Evolutionary conservation across 2,329 filamentous ascomycete species (phyloP).

Genomic region (Epichloe festucae): DNA sequence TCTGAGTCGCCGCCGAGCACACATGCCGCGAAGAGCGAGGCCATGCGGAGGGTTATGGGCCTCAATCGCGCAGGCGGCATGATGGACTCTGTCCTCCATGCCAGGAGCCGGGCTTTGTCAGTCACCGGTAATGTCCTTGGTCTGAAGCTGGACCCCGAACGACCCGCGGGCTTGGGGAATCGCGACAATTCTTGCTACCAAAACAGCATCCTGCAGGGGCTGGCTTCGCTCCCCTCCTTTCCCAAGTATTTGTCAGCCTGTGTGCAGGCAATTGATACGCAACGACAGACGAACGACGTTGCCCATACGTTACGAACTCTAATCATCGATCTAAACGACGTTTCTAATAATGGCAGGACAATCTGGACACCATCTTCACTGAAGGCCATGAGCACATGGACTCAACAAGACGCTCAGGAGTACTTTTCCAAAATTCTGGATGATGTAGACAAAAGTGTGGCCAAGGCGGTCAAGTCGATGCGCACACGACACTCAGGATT

Average conservation of each 20-base stretch:
- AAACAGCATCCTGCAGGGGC: slow-evolving; percentile 81
- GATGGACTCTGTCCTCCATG: slow-evolving; percentile 44
- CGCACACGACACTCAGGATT: slow-evolving; percentile 22
- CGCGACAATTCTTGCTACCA: slow-evolving; percentile 95
- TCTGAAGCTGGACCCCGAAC: slow-evolving; percentile 26
- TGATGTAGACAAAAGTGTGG: slow-evolving; percentile 67
- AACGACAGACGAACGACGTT: slow-evolving; percentile 21
- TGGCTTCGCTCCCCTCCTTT: slow-evolving; percentile 64
- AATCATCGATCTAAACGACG: slow-evolving; percentile 56
- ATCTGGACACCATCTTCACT: slow-evolving; percentile 72
- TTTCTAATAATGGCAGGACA: slow-evolving; percentile 57
- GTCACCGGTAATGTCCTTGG: slow-evolving; percentile 33
- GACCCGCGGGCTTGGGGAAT: slow-evolving; percentile 66
- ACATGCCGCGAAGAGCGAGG: slow-evolving; percentile 49
- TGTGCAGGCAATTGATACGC: slow-evolving; percentile 17
- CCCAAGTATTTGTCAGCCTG: slow-evolving; percentile 48
- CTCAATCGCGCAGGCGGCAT: slow-evolving; percentile 40
- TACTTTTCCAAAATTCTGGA: slow-evolving; percentile 88
- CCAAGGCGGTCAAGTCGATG: slow-evolving; percentile 27
- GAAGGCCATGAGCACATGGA: slow-evolving; percentile 89
- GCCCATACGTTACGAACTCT: slow-evolving; percentile 46
- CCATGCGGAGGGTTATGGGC: slow-evolving; percentile 50
- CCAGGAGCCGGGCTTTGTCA: slow-evolving; percentile 41
- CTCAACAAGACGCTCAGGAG: slow-evolving; percentile 95
- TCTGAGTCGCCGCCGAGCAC: slow-evolving; percentile 25